Evolutionary conservation across 768 basidiomycete genomes (phyloP), one percentile per base, ranked within the genome.

Genomic region (Lactifluus rugatus): DNA sequence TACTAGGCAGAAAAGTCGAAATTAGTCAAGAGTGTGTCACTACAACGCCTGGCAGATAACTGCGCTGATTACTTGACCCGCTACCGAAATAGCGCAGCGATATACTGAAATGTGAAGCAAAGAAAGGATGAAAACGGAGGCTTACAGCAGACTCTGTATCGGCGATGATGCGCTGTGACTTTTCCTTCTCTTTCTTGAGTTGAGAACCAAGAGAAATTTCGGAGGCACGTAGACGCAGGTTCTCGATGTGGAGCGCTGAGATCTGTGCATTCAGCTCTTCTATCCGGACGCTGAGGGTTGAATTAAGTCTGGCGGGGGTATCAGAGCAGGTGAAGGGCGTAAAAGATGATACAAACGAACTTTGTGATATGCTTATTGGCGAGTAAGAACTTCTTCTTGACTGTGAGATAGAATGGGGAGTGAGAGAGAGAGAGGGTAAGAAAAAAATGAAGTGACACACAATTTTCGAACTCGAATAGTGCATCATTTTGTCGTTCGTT

Each of bases 281-380:
- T 66, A 91, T 84, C 48, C 87, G 83, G 61, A 87, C 76, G 71
- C 87, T 89, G 61, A 92, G 77, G 17, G 87, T 89, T 44, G 89
- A 89, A 73, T 92, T 92, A 62, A 91, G 82, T 69, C 89, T 91
- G 64, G 7, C 28, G 50, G 34, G 41, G 45, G 5, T 31, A 39
- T 66, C 26, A 65, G 57, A 9, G 11, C 9, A 7, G 23, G 32
- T 32, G 41, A 34, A 26, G 60, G n/a, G 36, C 6, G 49, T 17
- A 11, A 14, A 48, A 45, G n/a, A 42, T 23, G 50, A 31, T n/a
- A 52, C 49, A 52, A 54, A 55, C 28, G 16, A 17, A 90, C 89
- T 91, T 92, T 25, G 89, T 90, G 68, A 92, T 92, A 72, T 91
- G 89, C 72, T 90, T 91, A 74, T 92, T 92, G 57, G 89, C 88